These are phyloP conservation scores for Colletotrichum shisoi DNA, from an alignment of 2,329 filamentous ascomycete species.

Conservation along the genomic window DNA sequence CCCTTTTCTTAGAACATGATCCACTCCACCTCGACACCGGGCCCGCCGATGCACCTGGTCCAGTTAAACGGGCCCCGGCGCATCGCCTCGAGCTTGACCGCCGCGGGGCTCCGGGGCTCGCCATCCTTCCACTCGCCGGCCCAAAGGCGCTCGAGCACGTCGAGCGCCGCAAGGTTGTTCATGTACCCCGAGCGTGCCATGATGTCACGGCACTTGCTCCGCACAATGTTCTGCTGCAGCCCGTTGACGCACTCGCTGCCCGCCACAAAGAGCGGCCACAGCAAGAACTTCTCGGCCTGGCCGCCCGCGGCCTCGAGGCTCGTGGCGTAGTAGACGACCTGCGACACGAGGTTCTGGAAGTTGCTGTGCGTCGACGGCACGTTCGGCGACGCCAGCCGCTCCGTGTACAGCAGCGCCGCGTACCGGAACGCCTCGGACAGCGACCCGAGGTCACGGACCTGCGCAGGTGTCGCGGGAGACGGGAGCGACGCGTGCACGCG, in stretches of 20 bases:
- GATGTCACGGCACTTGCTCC: constrained; percentile 82
- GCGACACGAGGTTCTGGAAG: constrained; percentile 83
- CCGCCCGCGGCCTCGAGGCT: constrained; percentile 73
- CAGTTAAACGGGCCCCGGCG: constrained; percentile 64
- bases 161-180: constrained; percentile 87
- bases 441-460: constrained; percentile 77
- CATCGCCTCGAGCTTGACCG: constrained; percentile 48
- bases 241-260: constrained; percentile 89
- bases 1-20: constrained; percentile 65
- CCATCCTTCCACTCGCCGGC: constrained; percentile 58
- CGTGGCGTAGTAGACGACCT: constrained; percentile 83
- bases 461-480: constrained; percentile 61
- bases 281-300: constrained; percentile 82
- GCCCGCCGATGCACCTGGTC: constrained; percentile 65
- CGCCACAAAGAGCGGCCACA: constrained; percentile 92
- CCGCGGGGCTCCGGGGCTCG: constrained; percentile 47
- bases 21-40: constrained; percentile 68
- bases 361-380: constrained; percentile 76
- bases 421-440: constrained; percentile 92
- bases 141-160: constrained; percentile 88
- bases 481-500: constrained; percentile 61
- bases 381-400: constrained; percentile 81
- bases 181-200: constrained; percentile 89
- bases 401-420: constrained; percentile 86
- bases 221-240: constrained; percentile 78